Evolutionary conservation across 768 basidiomycete species (phyloP).

Genomic region (Boletus vermiculosoides): DNA sequence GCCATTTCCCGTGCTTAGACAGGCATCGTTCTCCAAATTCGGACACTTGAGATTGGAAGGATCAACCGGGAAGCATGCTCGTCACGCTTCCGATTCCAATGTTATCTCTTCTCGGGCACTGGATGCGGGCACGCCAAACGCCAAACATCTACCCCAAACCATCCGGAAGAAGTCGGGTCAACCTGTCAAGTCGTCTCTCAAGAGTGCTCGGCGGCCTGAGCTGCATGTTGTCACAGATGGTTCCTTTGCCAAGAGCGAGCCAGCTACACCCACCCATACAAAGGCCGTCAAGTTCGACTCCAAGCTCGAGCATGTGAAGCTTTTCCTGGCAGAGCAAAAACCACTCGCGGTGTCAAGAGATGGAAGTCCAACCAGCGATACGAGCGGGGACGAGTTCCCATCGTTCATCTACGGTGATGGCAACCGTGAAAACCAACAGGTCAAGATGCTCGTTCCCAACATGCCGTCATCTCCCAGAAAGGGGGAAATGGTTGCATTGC

Average conservation of each 20-base stretch:
- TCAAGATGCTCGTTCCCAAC: conserved; percentile 66
- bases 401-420: conserved; percentile 59
- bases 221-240: conserved; percentile 53
- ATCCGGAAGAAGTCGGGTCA: conserved; percentile 94
- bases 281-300: conserved; percentile 93
- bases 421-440: conserved; percentile 33
- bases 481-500: conserved; percentile 50
- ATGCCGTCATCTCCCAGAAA: conserved; percentile 50
- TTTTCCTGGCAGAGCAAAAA: conserved; percentile 93
- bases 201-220: conserved; percentile 57
- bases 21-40: conserved; percentile 16
- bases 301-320: conserved; percentile 89
- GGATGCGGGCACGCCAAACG: background rate
- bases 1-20: conserved; percentile 24
- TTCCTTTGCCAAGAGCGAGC: conserved; percentile 65
- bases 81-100: conserved; percentile 25
- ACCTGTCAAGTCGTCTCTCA: conserved; percentile 88
- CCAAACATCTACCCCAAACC: conserved; percentile 31
- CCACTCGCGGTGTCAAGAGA: conserved; percentile 90
- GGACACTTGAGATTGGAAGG: conserved; percentile 29
- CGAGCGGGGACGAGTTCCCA: conserved; percentile 78
- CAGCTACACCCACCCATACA: conserved; percentile 70
- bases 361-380: conserved; percentile 84
- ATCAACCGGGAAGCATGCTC: conserved; percentile 17
- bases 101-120: conserved; percentile 1